Evolutionary conservation across 1,284 basidiomycete genomes (phyloP).

Genomic region (Ganoderma lucidum): DNA sequence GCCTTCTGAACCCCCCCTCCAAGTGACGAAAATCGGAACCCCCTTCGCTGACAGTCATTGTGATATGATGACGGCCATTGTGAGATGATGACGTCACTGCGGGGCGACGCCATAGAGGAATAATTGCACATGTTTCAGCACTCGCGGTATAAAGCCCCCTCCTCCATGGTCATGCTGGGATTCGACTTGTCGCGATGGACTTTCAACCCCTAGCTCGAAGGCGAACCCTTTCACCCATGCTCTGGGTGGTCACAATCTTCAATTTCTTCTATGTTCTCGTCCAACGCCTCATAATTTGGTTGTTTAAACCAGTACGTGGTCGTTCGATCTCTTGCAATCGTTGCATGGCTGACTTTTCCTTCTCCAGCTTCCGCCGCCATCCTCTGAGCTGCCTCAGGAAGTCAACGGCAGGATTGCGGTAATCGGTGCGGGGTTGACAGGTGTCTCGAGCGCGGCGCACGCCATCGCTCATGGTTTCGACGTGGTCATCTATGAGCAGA

Average conservation of each 20-base stretch:
- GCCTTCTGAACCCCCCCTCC: not conserved
- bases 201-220: not conserved
- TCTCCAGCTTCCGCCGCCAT: constrained; percentile 40
- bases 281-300: constrained; percentile 47
- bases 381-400: constrained; percentile 37
- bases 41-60: not conserved
- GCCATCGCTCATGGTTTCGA: constrained; percentile 63
- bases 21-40: not conserved
- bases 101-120: not conserved
- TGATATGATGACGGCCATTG: not conserved
- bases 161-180: not conserved
- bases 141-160: not conserved
- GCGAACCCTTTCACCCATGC: not conserved
- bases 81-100: not conserved
- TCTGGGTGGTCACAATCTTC: constrained; percentile 18
- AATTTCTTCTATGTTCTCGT: constrained; percentile 44
- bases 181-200: not conserved
- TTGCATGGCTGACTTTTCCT: not conserved
- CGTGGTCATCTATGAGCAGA: constrained; percentile 48
- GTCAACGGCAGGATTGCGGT: constrained; percentile 57
- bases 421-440: constrained; percentile 60
- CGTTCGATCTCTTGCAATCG: not conserved
- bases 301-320: constrained; percentile 52
- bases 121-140: not conserved
- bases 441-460: constrained; percentile 59